Base-by-base conservation (phyloP, 2,329 filamentous ascomycete species). In the Sarocladium kiliense region DNA sequence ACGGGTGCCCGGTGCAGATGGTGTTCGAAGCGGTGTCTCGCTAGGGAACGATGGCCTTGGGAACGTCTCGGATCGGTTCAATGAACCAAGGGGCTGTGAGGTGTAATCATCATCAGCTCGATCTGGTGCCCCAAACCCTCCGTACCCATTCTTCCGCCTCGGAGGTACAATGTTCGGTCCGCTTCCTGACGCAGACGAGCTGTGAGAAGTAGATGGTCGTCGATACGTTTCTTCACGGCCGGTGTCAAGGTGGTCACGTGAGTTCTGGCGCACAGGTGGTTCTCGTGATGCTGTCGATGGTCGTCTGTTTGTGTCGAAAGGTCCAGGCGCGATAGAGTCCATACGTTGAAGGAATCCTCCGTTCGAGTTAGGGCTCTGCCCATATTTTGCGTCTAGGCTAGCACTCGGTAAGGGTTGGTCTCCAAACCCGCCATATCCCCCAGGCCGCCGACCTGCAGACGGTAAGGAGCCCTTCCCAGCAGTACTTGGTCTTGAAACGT, bases 321-420 rank as follows among this genome's bases (percentile, higher is more conserved):
- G 86, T 0, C 84, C 86, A 1, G 86, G 82, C 1, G 82, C 77
- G 63, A 89, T 86, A 9, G 74, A 78, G 60, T 88, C 80, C 77
- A 89, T 82, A 53, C 83, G 79, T 58, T 81, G 77, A 61, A 87
- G 63, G 26, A 89, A 63, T 36, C 63, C 2, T 61, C 60, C 51
- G 68, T 65, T 36, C 11, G 26, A 58, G 49, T 37, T 53, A 21
- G 81, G 80, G 58, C 76, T 84, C 19, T 74, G 67, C 3, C 73
- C 21, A 76, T 76, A 62, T 76, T 77, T 57, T 63, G 66, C 36
- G 68, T 62, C 53, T 76, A 74, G 73, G 49, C 19, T 45, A 5
- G 65, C 64, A 1, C 63, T 64, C 37, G 54, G 54, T 3, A 45
- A 19, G 26, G 50, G 23, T 21, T 71, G 63, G 26, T 74, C 72